phyloP scores from a whole-genome alignment of 495 filamentous ascomycete genomes.

The Melanomma pulvis-pyrius region DNA sequence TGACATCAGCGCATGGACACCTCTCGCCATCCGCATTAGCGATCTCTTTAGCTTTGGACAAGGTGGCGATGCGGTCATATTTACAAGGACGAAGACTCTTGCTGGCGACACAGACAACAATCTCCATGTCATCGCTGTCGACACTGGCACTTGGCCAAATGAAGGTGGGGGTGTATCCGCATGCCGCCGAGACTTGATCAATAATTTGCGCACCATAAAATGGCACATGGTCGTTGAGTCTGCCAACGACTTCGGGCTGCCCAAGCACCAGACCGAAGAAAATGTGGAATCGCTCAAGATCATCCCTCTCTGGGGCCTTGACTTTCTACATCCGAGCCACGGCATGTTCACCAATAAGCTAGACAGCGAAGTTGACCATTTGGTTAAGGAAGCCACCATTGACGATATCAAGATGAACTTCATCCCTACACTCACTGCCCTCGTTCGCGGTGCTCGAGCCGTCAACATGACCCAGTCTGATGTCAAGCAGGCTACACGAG shows the following conservation, averaged over 20 bases:
- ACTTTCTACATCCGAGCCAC: slow-evolving; percentile 64
- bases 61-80: slow-evolving; percentile 60
- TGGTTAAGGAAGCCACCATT: slow-evolving; percentile 55
- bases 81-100: slow-evolving; percentile 48
- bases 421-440: slow-evolving; percentile 61
- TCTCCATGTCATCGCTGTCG: slow-evolving; percentile 65
- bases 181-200: slow-evolving; percentile 70
- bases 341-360: slow-evolving; percentile 65
- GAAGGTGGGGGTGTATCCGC: slow-evolving; percentile 68
- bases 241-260: slow-evolving; percentile 66
- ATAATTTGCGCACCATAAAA: slow-evolving; percentile 62
- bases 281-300: slow-evolving; percentile 67
- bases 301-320: slow-evolving; percentile 68
- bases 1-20: slow-evolving; percentile 60
- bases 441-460: slow-evolving; percentile 62
- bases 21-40: slow-evolving; percentile 63
- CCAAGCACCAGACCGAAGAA: slow-evolving; percentile 67
- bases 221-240: slow-evolving; percentile 70
- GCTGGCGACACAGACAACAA: slow-evolving; percentile 56
- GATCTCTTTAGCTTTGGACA: slow-evolving; percentile 67
- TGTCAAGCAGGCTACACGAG: slow-evolving; percentile 59
- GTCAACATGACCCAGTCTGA: slow-evolving; percentile 54
- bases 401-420: slow-evolving; percentile 64
- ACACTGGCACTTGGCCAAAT: slow-evolving; percentile 69
- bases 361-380: slow-evolving; percentile 62